Conservation (phyloP, 2,329 filamentous ascomycete genomes). For the Plectosphaerella sp. region DNA sequence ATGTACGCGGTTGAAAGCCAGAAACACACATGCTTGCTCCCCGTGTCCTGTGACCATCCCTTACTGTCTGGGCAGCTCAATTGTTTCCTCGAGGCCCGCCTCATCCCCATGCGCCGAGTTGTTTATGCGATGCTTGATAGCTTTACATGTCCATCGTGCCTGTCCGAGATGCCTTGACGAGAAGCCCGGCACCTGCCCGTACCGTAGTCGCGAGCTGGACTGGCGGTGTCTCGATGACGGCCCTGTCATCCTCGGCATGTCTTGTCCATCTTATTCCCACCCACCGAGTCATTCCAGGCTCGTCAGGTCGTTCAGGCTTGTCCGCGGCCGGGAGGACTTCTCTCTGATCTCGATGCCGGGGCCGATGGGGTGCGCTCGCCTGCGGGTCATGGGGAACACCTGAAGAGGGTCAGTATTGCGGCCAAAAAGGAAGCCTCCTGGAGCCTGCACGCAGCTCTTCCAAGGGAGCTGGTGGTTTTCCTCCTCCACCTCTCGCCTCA, state of each 20-base stretch:
- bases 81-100: too few relatives aligned
- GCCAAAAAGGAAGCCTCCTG: not conserved
- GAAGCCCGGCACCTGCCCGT: too few relatives aligned
- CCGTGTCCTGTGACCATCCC: not conserved
- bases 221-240: too few relatives aligned
- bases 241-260: not conserved
- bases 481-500: not conserved
- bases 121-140: too few relatives aligned
- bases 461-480: too few relatives aligned
- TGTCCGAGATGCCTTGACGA: too few relatives aligned
- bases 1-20: too few relatives aligned
- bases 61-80: too few relatives aligned
- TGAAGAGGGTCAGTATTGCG: conserved; percentile 17
- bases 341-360: conserved; percentile 80
- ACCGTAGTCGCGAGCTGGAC: too few relatives aligned
- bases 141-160: too few relatives aligned
- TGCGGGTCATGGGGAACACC: conserved; percentile 56
- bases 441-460: not conserved
- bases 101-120: too few relatives aligned
- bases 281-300: conserved; percentile 55
- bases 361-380: conserved; percentile 64
- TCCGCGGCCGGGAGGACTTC: conserved; percentile 51
- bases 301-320: conserved; percentile 61
- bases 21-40: conserved; percentile 1
- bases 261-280: not conserved